Base-by-base conservation (phyloP, 805 yeast species). In the Candida coleopterorum region DNA sequence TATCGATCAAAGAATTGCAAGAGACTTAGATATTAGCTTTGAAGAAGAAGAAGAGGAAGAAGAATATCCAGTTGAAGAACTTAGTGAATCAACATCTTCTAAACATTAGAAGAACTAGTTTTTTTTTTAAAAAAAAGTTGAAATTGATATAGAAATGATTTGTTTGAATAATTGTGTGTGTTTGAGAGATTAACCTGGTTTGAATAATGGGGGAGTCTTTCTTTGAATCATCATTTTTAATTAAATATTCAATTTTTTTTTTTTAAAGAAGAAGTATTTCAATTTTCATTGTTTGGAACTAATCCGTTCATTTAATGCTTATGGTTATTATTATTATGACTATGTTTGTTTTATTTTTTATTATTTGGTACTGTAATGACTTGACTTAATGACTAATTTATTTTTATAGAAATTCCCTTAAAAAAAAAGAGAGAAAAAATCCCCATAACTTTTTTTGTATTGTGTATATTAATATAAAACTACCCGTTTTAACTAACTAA, bases 1-100 rank as follows among this genome's bases (percentile, higher is more conserved):
- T 58, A 72, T 79, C 37, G 90, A 82, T 56, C 68, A 70, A 44
- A 70, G 71, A 52, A 79, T 84, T 37, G 74, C 75, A 30, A 67
- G 72, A 48, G 79, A 73, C 43, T 64, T 81, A 52, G 67, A 68
- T 42, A 52, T 72, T 29, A 75, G 75, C 36, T 14, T 32, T 17
- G 63, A 74, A 37, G 61, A 60, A 34, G 61, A 46, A 17, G 54
- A 49, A 11, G 64, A 59, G 3, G 52, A 45, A 25, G 53, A 33
- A 6, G 31, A 18, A 12, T 20, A 6, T 20, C 8, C 9, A 20
- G 11, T 11, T 28, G 46, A 35, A 23, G 44, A 42, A 38, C 24
- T 18, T 6, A n/a, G 25, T 15, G 15, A 34, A 18, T 30, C 39
- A n/a, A 30, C 39, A 18, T 16, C 20, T 20, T 34, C 24, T 11